Percentiles rank a stretch among this genome's conserved stretches.
Evolutionary conservation across 2,329 filamentous ascomycete species (phyloP).

Genomic region (Aspergillus terreus): DNA sequence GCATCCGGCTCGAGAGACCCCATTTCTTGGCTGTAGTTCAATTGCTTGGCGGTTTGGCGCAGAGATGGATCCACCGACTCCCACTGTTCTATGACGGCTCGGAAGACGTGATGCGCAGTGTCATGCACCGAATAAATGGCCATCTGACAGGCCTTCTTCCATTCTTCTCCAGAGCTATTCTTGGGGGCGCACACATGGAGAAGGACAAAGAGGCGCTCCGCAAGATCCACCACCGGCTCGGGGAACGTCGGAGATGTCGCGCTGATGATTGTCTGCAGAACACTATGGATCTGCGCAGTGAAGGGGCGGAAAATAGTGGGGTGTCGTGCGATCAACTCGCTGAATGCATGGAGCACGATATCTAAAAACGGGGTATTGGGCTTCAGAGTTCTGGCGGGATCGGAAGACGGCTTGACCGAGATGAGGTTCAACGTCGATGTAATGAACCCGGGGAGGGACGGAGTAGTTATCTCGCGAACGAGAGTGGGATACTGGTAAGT

Average conservation of each 20-base stretch:
- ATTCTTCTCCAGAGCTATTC: constrained; percentile 71
- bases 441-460: constrained; percentile 71
- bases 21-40: constrained; percentile 32
- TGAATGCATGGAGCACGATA: constrained; percentile 67
- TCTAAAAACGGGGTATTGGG: constrained; percentile 55
- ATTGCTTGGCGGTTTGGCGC: constrained; percentile 30
- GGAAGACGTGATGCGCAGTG: constrained; percentile 72
- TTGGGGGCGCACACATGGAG: constrained; percentile 80
- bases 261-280: constrained; percentile 59
- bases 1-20: constrained; percentile 38
- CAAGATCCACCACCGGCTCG: constrained; percentile 51
- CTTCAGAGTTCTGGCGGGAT: constrained; percentile 33
- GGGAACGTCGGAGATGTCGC: constrained; percentile 57
- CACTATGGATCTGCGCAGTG: constrained; percentile 61
- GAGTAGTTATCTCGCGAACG: constrained; percentile 82
- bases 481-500: constrained; percentile 80
- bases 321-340: constrained; percentile 71
- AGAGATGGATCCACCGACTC: constrained; percentile 57
- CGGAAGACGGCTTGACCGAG: constrained; percentile 44
- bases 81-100: constrained; percentile 78
- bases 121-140: constrained; percentile 64
- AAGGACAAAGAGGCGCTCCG: constrained; percentile 64
- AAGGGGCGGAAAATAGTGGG: constrained; percentile 79
- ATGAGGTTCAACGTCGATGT: constrained; percentile 67
- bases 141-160: constrained; percentile 63